Conservation (phyloP, 208 protist species). For the Angomonas ambiguus region DNA sequence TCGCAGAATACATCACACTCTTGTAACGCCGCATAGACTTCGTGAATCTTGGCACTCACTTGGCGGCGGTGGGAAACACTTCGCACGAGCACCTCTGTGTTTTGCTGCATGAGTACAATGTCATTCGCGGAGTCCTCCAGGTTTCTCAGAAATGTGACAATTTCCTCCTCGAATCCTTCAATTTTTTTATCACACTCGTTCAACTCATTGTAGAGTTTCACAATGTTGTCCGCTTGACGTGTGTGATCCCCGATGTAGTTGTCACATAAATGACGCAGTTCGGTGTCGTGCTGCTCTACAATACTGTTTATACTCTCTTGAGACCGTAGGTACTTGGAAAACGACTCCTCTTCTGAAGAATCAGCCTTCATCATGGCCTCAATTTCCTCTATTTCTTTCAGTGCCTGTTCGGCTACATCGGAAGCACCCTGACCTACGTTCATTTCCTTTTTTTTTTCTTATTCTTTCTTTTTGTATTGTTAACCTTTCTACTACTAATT, state of each 20-base stretch:
- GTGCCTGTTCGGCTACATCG: slow-evolving; percentile 37
- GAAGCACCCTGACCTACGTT: slow-evolving; percentile 11
- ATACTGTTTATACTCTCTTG: slow-evolving; percentile 37
- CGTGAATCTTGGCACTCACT: slow-evolving; percentile 71
- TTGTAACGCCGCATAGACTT: slow-evolving; percentile 73
- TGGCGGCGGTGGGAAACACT: slow-evolving; percentile 68
- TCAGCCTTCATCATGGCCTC: slow-evolving; percentile 62
- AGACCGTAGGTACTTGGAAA: slow-evolving; percentile 53
- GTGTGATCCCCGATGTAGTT: slow-evolving; percentile 63
- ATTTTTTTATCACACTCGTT: slow-evolving; percentile 64
- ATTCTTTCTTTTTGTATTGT: not conserved
- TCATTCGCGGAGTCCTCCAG: slow-evolving; percentile 72
- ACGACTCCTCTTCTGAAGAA: slow-evolving; percentile 33
- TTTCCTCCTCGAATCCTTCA: slow-evolving; percentile 79
- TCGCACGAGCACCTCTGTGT: slow-evolving; percentile 59
- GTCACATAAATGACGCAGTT: slow-evolving; percentile 53
- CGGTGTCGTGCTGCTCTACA: slow-evolving; percentile 48
- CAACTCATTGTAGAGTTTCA: slow-evolving; percentile 64
- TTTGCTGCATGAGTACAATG: slow-evolving; percentile 79
- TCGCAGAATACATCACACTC: slow-evolving; percentile 84
- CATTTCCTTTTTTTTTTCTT: not conserved
- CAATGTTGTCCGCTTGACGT: slow-evolving; percentile 48
- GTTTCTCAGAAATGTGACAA: slow-evolving; percentile 73
- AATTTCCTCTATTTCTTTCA: slow-evolving; percentile 59
- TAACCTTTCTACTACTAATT: not conserved